phyloP scores from a whole-genome alignment of 129 eudicot species.

The Flaveria robusta region DNA sequence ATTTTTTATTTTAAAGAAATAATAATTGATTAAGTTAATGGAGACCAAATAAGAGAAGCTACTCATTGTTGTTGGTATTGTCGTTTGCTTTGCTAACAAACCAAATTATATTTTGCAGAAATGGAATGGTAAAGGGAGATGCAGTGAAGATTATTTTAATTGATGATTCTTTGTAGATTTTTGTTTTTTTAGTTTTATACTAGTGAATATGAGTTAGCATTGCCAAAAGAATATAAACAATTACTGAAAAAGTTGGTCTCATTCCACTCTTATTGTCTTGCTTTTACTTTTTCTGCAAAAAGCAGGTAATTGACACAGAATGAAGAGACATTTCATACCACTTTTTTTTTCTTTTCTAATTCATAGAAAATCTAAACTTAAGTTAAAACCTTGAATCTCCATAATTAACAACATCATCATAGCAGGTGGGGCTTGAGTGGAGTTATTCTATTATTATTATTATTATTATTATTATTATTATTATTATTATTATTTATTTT shows the following conservation, averaged over 20 bases:
- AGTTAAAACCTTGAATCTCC: not conserved
- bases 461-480: too few relatives aligned
- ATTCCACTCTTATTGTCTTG: slow-evolving; percentile 15
- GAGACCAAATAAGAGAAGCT: not conserved
- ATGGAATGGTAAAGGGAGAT: not conserved
- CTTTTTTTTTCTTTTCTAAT: not conserved
- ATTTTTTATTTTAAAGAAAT: not conserved
- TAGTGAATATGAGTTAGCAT: not conserved
- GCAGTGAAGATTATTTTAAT: not conserved
- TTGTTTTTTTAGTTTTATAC: not conserved
- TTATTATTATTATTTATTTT: too few relatives aligned
- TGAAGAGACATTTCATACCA: slow-evolving; percentile 8
- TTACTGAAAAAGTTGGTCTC: slow-evolving; percentile 34
- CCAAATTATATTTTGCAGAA: not conserved
- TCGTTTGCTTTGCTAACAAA: not conserved
- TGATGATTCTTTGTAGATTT: slow-evolving; percentile 14
- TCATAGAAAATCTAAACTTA: not conserved
- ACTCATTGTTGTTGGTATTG: not conserved
- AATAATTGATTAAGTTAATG: not conserved
- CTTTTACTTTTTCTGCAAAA: slow-evolving; percentile 21
- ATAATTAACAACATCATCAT: too few relatives aligned
- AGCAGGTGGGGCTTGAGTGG: too few relatives aligned
- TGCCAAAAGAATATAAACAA: slow-evolving; percentile 21
- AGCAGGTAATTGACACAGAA: not conserved
- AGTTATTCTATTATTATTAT: too few relatives aligned